phyloP scores from a whole-genome alignment of 108 stramenopile species.

The Skeletonema tropicum region DNA sequence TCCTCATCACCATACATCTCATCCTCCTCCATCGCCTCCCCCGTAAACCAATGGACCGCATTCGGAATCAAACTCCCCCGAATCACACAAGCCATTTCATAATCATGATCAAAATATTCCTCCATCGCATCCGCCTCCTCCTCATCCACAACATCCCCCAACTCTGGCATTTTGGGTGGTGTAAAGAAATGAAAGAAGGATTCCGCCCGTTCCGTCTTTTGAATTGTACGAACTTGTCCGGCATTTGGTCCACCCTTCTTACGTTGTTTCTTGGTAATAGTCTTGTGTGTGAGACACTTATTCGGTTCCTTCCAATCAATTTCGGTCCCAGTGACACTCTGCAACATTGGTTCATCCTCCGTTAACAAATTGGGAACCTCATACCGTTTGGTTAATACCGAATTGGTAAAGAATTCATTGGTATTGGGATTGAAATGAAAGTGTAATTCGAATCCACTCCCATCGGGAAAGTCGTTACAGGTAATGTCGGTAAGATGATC shows the following conservation, averaged over 20 bases:
- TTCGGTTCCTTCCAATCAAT: conserved; percentile 92
- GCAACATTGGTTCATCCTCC: conserved; percentile 91
- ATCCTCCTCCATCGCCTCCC: conserved; percentile 70
- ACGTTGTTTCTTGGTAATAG: conserved; percentile 83
- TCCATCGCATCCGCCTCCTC: conserved; percentile 83
- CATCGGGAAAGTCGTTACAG: conserved; percentile 77
- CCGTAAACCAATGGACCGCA: conserved; percentile 93
- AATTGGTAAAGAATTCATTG: conserved; percentile 91
- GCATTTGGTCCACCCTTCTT: conserved; percentile 80
- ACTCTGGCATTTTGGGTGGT: conserved; percentile 69
- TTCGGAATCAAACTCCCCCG: conserved; percentile 88
- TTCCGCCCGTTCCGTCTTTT: conserved; percentile 72
- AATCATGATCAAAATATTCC: conserved; percentile 87
- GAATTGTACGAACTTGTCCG: conserved; percentile 83
- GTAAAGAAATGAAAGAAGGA: conserved; percentile 94
- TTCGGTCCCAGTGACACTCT: conserved; percentile 78
- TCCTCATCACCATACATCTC: conserved; percentile 21
- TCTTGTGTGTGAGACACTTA: conserved; percentile 61
- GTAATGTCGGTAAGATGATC: conserved; percentile 73
- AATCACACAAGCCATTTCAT: conserved; percentile 91
- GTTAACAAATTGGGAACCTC: conserved; percentile 89
- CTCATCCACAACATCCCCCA: conserved; percentile 79
- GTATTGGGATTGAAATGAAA: conserved; percentile 80
- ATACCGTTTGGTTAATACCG: conserved; percentile 86
- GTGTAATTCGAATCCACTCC: conserved; percentile 81